phyloP scores from a whole-genome alignment of 495 filamentous ascomycete species.

The Cladorrhinum samala region DNA sequence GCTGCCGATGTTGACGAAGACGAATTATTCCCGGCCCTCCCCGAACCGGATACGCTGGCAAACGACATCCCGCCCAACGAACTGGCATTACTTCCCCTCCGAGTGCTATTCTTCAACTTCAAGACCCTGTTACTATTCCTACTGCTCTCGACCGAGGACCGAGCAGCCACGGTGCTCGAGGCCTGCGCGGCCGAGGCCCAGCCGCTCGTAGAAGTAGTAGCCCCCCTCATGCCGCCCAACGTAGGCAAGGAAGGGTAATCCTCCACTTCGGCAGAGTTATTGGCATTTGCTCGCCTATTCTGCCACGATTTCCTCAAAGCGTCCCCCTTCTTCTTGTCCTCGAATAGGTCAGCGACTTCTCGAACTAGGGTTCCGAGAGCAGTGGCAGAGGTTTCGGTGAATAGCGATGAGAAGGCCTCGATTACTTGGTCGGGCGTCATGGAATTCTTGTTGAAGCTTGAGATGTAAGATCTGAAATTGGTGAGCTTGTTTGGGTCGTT shows the following conservation, averaged over 20 bases:
- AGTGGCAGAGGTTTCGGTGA: slow-evolving; percentile 64
- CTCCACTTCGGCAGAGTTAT: slow-evolving; percentile 54
- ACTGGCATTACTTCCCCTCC: slow-evolving; percentile 20
- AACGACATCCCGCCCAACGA: slow-evolving; percentile 29
- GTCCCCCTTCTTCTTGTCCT: slow-evolving; percentile 66
- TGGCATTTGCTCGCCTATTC: slow-evolving; percentile 83
- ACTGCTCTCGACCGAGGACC: slow-evolving; percentile 32
- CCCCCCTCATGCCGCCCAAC: slow-evolving; percentile 52
- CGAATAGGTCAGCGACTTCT: slow-evolving; percentile 89
- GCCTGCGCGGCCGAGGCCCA: slow-evolving; percentile 48
- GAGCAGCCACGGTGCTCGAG: slow-evolving; percentile 35
- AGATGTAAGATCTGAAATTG: slow-evolving; percentile 72
- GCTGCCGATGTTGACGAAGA: slow-evolving; percentile 24
- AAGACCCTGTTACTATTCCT: slow-evolving; percentile 39
- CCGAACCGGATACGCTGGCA: slow-evolving; percentile 38
- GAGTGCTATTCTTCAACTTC: slow-evolving; percentile 45
- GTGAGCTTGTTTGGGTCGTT: slow-evolving; percentile 65
- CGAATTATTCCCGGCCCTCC: slow-evolving; percentile 26
- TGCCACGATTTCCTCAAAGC: slow-evolving; percentile 77
- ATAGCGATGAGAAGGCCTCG: slow-evolving; percentile 72
- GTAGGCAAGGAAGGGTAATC: slow-evolving; percentile 89
- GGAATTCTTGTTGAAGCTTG: slow-evolving; percentile 59
- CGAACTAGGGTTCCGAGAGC: slow-evolving; percentile 86
- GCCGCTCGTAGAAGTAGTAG: slow-evolving; percentile 39
- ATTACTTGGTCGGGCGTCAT: slow-evolving; percentile 70